Conservation (phyloP, 2,329 filamentous ascomycete species). For the Ophiosphaerella narmari region DNA sequence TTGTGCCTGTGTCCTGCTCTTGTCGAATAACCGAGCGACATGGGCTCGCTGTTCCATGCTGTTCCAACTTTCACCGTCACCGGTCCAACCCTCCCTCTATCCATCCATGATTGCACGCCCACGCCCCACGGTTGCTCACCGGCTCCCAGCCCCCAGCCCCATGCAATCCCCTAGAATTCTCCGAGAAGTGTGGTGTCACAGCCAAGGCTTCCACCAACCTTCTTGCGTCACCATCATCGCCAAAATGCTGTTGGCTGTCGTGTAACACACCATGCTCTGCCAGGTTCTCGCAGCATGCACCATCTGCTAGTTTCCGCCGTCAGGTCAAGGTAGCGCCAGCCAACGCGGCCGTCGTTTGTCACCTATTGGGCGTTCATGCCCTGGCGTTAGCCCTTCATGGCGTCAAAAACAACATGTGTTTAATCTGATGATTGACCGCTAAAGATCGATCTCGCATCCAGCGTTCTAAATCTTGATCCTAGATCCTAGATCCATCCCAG, state of each 20-base stretch:
- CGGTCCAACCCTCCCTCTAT: not conserved
- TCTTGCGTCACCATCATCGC: conserved; percentile 3
- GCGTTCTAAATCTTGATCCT: conserved; percentile 1
- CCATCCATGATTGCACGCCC: not conserved
- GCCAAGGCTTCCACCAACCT: conserved; percentile 20
- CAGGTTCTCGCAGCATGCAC: conserved; percentile 34
- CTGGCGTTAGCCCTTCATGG: conserved; percentile 27
- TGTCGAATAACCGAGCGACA: not conserved
- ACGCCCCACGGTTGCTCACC: not conserved
- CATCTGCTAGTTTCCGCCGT: conserved; percentile 43
- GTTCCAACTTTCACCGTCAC: not conserved
- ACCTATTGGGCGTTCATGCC: conserved; percentile 24
- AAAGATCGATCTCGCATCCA: conserved; percentile 31
- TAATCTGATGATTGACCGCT: conserved; percentile 34
- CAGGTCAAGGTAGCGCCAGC: conserved; percentile 25
- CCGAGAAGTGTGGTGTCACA: conserved; percentile 1
- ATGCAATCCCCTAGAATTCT: not conserved
- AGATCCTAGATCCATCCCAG: not conserved
- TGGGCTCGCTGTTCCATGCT: no score
- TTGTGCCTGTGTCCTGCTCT: not conserved
- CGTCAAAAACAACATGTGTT: conserved; percentile 21
- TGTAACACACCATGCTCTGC: conserved; percentile 40
- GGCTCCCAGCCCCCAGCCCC: not conserved
- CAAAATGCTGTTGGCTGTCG: conserved; percentile 30
- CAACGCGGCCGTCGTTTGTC: conserved; percentile 27